Evolutionary conservation across 192 early-diverging fungal species (phyloP), one percentile per base, ranked within the genome.

Genomic region (Martensiomyces pterosporus): DNA sequence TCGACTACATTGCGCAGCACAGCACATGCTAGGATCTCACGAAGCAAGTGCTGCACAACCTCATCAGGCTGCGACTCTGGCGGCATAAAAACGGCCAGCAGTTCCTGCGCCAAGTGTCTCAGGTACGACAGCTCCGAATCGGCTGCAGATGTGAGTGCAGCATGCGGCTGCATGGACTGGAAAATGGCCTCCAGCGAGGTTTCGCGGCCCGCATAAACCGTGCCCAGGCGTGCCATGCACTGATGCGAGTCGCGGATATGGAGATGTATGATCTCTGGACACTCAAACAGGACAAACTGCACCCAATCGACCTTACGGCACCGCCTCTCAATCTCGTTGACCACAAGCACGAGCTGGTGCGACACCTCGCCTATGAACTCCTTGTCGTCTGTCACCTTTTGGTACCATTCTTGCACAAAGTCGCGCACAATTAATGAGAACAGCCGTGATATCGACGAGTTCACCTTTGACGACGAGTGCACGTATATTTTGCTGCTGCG

Each of bases 151-250:
- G 47, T 41, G 43, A 74, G 39, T 16, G 70, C 70, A 43, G 66
- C 64, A 34, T 74, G 70, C 38, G 70, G 70, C 49, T 74, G 70
- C 63, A 65, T 66, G 26, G 58, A 66, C 56, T 74, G 70, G 24
- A 74, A 66, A 19, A 66, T 52, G 1, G 57, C 63, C 25, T 74
- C 70, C 10, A 74, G 61, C 2, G 70, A 74, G 9, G 52, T 63
- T 21, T 62, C 59, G 3, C 59, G 44, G 0, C 70, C 70, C 22
- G 48, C 70, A 37, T 74, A 74, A 4, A 65, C 63, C 13, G 70
- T 74, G 14, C 52, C 59, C 23, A 74, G 43, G 7, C 70, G 52
- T 9, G 63, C 70, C 37, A 45, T 49, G 33, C 70, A 74, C 52
- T 74, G 70, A 29, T 55, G 62, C 2, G 60, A 44, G 39, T 74